Evolutionary conservation across 441 rosid genomes (phyloP), one percentile per base, ranked within the genome.

Genomic region (Gossypium lobatum): DNA sequence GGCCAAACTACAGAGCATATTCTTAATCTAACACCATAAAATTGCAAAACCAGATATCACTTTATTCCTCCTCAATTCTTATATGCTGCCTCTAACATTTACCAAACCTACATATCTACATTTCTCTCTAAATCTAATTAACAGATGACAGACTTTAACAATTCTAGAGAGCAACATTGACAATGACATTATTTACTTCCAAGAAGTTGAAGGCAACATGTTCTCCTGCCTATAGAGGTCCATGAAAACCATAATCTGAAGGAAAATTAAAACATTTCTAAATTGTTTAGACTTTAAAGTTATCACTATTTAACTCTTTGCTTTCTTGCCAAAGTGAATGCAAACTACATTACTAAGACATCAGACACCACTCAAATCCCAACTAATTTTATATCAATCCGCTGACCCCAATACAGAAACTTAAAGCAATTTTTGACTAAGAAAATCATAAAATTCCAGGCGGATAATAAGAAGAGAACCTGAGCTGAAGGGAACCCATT

Each of bases 401-500:
- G 57, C 2, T 21, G 72, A 52, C 60, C 46, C 72, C 72, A 16
- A 52, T 2, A 16, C 42, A 8, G 17, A 52, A 31, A 26, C 46
- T 48, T 26, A 3, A 23, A 67, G 59, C 46, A n/a, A 26, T 3
- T 9, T 59, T 39, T n/a, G n/a, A 52, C 11, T 4, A 18, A 55
- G 58, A 48, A 23, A 48, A 58, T 3, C 16, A 46, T 48, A n/a
- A 46, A 48, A 67, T 67, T 18, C 21, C 57, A 23, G 14, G 58
- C 21, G n/a, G 58, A 46, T 46, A 23, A n/a, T 25, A 23, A 25
- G 20, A 25, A 48, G 11, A 55, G 70, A 78, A 62, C 83, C 79
- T 21, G 76, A 71, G 80, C 64, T 16, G 80, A 80, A 48, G 45
- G 77, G 68, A 80, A 64, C 53, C 57, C 74, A 26, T 69, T 79